Conservation (phyloP, 805 yeast genomes). For the Saccharomycopsis olivae region DNA sequence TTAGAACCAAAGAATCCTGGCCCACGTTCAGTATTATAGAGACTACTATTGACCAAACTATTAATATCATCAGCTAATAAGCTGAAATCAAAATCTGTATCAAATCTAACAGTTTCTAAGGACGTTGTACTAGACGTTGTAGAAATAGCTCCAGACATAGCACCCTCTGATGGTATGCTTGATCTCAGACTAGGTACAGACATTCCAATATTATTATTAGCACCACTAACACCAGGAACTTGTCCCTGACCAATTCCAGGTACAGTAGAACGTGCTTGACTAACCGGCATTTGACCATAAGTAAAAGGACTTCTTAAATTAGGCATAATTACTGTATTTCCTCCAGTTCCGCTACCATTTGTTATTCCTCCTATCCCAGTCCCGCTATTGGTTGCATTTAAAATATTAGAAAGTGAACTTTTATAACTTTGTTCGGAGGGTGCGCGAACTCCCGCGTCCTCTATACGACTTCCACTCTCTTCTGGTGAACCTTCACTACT, state of each 20-base stretch:
- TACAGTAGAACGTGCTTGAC: background rate
- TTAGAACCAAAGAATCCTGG: no score
- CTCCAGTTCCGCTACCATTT: no score
- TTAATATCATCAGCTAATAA: constrained; percentile 7
- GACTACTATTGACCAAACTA: background rate
- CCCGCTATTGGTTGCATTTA: no score
- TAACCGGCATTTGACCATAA: background rate
- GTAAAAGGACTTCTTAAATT: background rate
- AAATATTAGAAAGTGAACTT: constrained; percentile 5
- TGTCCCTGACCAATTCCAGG: background rate
- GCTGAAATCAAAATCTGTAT: constrained; percentile 5
- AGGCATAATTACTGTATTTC: background rate
- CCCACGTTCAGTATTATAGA: no score
- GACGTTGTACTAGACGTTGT: background rate
- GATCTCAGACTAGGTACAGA: background rate
- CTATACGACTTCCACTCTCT: background rate
- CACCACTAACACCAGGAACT: background rate
- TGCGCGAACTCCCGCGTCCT: background rate
- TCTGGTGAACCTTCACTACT: background rate
- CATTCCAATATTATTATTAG: no score
- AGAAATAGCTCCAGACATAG: background rate
- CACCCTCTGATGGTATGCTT: background rate
- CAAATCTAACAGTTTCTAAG: background rate
- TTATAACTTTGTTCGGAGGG: background rate
- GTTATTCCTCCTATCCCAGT: no score